Evolutionary conservation across 108 stramenopile species (phyloP).

Genomic region (Skeletonema grethae): DNA sequence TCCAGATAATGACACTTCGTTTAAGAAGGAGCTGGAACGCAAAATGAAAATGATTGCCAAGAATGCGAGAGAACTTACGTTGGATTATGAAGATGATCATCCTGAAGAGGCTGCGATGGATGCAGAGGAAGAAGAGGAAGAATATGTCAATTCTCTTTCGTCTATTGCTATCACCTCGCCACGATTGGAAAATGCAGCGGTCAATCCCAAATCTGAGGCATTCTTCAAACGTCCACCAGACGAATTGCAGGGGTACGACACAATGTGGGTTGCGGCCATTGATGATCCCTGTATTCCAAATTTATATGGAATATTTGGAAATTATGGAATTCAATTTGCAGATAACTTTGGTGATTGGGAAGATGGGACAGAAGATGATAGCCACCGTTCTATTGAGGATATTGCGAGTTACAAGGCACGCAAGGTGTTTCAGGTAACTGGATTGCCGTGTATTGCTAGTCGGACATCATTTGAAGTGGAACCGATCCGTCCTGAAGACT

Average conservation of each 20-base stretch:
- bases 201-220: constrained; percentile 63
- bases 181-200: constrained; percentile 69
- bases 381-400: constrained; percentile 73
- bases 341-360: constrained; percentile 89
- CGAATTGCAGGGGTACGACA: constrained; percentile 73
- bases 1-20: constrained; percentile 40
- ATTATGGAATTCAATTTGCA: constrained; percentile 85
- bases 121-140: constrained; percentile 47
- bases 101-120: constrained; percentile 44
- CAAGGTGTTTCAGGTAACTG: constrained; percentile 75
- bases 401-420: constrained; percentile 84
- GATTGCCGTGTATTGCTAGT: constrained; percentile 74
- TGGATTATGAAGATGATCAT: constrained; percentile 52
- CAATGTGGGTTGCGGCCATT: constrained; percentile 80
- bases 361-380: constrained; percentile 64
- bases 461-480: constrained; percentile 86
- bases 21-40: constrained; percentile 37
- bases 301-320: constrained; percentile 67
- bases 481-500: constrained; percentile 60
- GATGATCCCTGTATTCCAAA: constrained; percentile 73
- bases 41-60: constrained; percentile 45
- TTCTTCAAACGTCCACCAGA: constrained; percentile 72
- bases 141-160: constrained; percentile 58
- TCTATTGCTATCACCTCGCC: constrained; percentile 41
- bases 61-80: constrained; percentile 35